A percentile compares a stretch with the other conserved stretches of the same genome.
Conservation (phyloP, 805 yeast species). For the Komagataella ulmi region DNA sequence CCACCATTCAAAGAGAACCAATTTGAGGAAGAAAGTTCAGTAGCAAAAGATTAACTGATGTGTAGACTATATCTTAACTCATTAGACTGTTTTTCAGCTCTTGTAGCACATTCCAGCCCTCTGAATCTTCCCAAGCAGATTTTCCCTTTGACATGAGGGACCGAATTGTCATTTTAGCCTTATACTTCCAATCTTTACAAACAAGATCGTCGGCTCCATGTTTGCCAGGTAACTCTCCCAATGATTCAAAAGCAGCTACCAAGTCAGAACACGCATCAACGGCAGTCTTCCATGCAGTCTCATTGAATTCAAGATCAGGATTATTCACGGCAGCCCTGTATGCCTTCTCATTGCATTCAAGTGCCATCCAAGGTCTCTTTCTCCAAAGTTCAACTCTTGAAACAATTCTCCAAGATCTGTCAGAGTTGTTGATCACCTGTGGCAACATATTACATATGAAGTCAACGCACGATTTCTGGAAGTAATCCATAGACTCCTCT, state of each 20-base stretch:
- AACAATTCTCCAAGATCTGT: constrained; percentile 72
- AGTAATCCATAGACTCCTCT: constrained; percentile 32
- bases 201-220: constrained; percentile 74
- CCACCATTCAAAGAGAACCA: neutral
- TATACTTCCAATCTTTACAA: constrained; percentile 86
- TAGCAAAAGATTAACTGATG: constrained; percentile 1
- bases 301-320: constrained; percentile 52
- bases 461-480: constrained; percentile 57
- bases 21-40: constrained; percentile 1
- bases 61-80: constrained; percentile 2
- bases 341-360: constrained; percentile 80
- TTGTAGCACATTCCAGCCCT: constrained; percentile 58
- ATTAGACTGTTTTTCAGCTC: constrained; percentile 27
- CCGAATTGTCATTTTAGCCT: constrained; percentile 60
- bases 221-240: constrained; percentile 77
- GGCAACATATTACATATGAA: constrained; percentile 64
- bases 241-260: constrained; percentile 72
- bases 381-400: constrained; percentile 84
- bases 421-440: constrained; percentile 46
- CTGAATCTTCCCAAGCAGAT: constrained; percentile 65
- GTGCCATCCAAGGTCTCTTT: constrained; percentile 72
- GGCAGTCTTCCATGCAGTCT: constrained; percentile 60
- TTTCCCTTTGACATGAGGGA: constrained; percentile 71
- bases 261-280: constrained; percentile 69
- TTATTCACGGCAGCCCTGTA: constrained; percentile 56